A percentile compares a stretch with the other conserved stretches of the same genome.
These are phyloP conservation scores for Linum trigynum DNA, from an alignment of 345 rosid genomes.

Conservation along the genomic window DNA sequence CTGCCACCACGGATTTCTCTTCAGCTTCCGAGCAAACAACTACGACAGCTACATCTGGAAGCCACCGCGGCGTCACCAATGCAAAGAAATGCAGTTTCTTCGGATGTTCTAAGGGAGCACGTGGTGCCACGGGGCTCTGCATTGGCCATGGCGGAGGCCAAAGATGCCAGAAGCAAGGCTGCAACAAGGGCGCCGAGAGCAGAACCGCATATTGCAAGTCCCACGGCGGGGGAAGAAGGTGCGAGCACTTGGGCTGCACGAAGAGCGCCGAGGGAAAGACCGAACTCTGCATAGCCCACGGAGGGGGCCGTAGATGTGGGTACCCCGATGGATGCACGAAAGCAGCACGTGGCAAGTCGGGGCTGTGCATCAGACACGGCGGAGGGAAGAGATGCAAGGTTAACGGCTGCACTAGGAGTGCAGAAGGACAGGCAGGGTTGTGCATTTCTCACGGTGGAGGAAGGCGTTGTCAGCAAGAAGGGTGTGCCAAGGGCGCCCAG, in stretches of 20 bases:
- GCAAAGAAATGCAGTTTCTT: constrained; percentile 60
- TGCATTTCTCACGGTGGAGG: constrained; percentile 99
- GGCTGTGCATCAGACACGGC: constrained; percentile 89
- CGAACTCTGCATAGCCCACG: constrained; percentile 80
- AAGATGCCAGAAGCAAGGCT: constrained; percentile 78
- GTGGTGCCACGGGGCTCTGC: constrained; percentile 88
- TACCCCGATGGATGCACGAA: constrained; percentile 58
- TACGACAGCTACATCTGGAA: constrained; percentile 40
- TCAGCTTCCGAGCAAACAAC: constrained; percentile 41
- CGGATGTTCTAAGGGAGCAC: constrained; percentile 83
- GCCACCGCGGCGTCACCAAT: constrained; percentile 32
- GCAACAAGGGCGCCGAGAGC: constrained; percentile 89
- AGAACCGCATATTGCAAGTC: constrained; percentile 91
- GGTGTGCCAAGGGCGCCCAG: constrained; percentile 79
- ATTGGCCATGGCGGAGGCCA: constrained; percentile 97
- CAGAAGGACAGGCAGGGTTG: constrained; percentile 91
- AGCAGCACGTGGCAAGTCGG: constrained; percentile 93
- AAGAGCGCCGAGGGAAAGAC: constrained; percentile 96
- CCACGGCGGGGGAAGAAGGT: constrained; percentile 95
- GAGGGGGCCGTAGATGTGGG: constrained; percentile 87
- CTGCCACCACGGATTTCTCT: constrained; percentile 48
- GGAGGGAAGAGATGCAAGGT: constrained; percentile 90
- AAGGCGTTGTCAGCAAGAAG: constrained; percentile 56
- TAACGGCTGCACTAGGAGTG: constrained; percentile 75
- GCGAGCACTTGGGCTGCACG: constrained; percentile 86